Base-by-base conservation (phyloP, 177 flowering plant species). In the Vitis hybrid region DNA sequence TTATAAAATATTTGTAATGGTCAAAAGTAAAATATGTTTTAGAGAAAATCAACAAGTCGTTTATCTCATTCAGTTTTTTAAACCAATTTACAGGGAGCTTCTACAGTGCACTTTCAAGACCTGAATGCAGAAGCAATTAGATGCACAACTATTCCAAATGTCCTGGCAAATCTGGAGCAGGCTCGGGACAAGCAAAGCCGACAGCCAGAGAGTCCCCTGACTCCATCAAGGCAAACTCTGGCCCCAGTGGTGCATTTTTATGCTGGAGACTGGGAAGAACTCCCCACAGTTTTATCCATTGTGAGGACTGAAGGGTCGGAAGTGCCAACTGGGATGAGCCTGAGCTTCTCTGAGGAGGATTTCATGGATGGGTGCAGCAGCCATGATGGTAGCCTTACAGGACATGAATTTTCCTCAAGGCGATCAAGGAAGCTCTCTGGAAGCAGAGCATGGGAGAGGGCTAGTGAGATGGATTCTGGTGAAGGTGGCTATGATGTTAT, bases 191-290 rank as follows among this genome's bases (percentile, higher is more conserved):
- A 80, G 76, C 98, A 91, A 67, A 86, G 86, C 78, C 86, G 90
- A 51, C 98, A 93, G 73, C 89, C 90, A 51, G 98, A 89, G 78
- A 82, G 90, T 70, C 94, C 95, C 53, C 64, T 91, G 63, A 93
- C 98, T 75, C 98, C 98, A 60, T 90, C 97, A 55, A 82, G 98
- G 79, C 91, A 88, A 55, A 65, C 82, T 64, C 70, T 89, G 74
- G 64, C 90, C 3, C 94, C 97, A 57, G 75, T 78, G 3, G 92
- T 93, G 51, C 93, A 89, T 62, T 93, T 90, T 57, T 93, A 86
- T 77, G 97, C 97, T 56, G 98, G 98, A 60, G 97, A 90, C 22
- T 93, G 95, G 95, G 95, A 89, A 68, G 98, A 93, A 76, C 91
- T 93, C 55, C 91, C 86, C 58, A 81, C 85, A 1, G 90, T 93